Conservation (phyloP, 78 protist species). For the Dictyostelium intermedium region DNA sequence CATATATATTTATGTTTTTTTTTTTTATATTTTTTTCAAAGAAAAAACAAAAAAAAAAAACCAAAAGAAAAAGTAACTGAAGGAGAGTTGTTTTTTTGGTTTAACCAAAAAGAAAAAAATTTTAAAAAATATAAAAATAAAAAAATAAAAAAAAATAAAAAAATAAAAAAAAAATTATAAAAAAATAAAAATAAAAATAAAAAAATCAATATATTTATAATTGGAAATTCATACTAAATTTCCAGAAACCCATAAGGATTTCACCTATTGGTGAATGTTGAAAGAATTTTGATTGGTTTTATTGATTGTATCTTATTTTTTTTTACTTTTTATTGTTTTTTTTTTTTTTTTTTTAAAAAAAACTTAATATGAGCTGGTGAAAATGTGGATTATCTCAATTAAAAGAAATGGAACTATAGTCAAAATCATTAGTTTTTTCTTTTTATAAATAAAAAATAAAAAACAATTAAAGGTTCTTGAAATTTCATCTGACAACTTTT, state of each 20-base stretch:
- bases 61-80: not conserved
- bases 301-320: too few species aligned
- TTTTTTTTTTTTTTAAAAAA: not conserved
- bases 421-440: not conserved
- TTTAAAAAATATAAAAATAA: not conserved
- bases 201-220: not conserved
- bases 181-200: not conserved
- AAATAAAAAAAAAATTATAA: not conserved
- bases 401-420: not conserved
- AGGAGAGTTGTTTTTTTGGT: not conserved
- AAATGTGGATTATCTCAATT: not conserved
- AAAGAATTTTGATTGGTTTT: not conserved
- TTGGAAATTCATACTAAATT: not conserved
- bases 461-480: not conserved
- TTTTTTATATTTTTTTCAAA: too few species aligned
- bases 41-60: too few species aligned
- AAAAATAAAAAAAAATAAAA: not conserved
- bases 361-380: not conserved
- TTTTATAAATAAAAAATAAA: not conserved
- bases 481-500: not conserved
- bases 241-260: not conserved
- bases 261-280: not conserved
- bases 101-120: not conserved
- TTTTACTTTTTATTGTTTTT: too few species aligned
- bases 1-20: not conserved